Base-by-base conservation (phyloP, 1,284 basidiomycete species). In the Lignosus rhinocerotis region DNA sequence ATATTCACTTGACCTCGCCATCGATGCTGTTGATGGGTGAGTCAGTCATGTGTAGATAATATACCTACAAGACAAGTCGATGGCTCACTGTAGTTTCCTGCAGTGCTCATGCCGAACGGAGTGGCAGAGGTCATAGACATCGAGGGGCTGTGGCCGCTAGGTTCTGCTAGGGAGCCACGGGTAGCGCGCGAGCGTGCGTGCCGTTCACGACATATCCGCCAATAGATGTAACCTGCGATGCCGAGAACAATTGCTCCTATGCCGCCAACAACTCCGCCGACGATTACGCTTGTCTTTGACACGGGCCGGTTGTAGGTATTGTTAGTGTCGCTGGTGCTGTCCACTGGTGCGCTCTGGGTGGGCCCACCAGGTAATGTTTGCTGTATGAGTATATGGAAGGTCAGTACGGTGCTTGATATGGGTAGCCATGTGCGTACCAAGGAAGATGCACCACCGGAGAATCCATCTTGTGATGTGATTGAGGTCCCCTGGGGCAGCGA, bases 181-280 rank as follows among this genome's bases (percentile, higher is more conserved):
- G 48, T n/a, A 14, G 49, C 10, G 58, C 53, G 25, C 25, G 16
- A 11, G 12, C 43, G 14, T 31, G 31, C 11, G 10, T 34, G 19
- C 9, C 50, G 45, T 6, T 30, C 43, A 16, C 21, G 21, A 12
- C 51, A 45, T 30, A 46, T 31, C 10, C 46, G 41, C 45, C 58
- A 50, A 31, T 49, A 31, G 9, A 60, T 8, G n/a, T 51, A 31
- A 16, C 33, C 14, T 6, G 17, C 51, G 17, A 36, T n/a, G 33
- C 36, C 8, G 41, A 53, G 45, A n/a, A 50, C 25, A 12, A 49
- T 32, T 5, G 19, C 52, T 14, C 47, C 43, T 25, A 49, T 19
- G 8, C 45, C 47, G 16, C 47, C 47, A n/a, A 59, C 47, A 1
- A 49, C 50, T 2, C 50, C 56, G 14, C 50, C 56, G 17, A 47